Base-by-base conservation (phyloP, 2,329 filamentous ascomycete species). In the Penicillium crustosum region DNA sequence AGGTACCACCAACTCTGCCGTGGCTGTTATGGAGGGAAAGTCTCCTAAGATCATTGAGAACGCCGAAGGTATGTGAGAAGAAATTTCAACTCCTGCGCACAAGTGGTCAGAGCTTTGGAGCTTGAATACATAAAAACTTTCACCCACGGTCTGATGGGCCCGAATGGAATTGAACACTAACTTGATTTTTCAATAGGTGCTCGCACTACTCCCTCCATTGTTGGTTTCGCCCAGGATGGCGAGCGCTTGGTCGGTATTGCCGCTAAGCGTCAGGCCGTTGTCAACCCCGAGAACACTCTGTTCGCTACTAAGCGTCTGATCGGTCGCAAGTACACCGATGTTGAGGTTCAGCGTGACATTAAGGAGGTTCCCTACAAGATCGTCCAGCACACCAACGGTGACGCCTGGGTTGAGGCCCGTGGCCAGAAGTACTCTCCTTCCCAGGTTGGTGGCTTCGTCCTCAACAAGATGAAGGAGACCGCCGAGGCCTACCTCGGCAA, bases 401-500 rank as follows among this genome's bases (percentile, higher is more conserved):
- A 97, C 75, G 93, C 93, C 63, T 97, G 93, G 93, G 89, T 97
- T 64, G 87, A 93, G 79, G 90, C 93, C 69, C 91, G 92, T 69
- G 92, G 88, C 74, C 87, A 97, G 80, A 96, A 93, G 79, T 97
- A 97, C 84, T 97, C 93, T 66, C 93, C 93, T 57, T 96, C 93
- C n/a, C 93, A 97, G 80, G 91, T 97, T 65, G 93, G 93, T 85
- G 93, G 93, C 74, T 96, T 97, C 79, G 85, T 97, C 66, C 86
- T 97, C 71, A 89, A 92, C 79, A 97, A 97, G 87, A 97, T 97
- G 93, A 97, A 96, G 87, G 93, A 97, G 85, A 97, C 93, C 52
- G 93, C 93, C 66, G 93, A 97, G 83, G 83, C 89, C 62, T 96
- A 95, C 82, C 86, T 96, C 66, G 87, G 89, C 80, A 96, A 92